Evolutionary conservation across 306 rosid genomes (phyloP).

Genomic region (Glycine soja): DNA sequence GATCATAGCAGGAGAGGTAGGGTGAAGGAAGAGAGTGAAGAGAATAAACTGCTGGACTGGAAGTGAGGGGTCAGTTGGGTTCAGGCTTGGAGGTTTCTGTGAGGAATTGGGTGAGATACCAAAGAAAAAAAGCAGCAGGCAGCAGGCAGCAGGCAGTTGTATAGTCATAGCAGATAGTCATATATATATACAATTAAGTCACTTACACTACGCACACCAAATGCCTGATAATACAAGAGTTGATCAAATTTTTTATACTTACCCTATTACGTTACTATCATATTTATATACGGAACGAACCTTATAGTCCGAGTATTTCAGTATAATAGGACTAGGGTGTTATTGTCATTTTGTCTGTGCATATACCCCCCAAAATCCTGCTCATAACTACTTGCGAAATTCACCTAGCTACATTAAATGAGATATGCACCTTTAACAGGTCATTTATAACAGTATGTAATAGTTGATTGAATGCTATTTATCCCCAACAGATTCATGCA

Average conservation of each 20-base stretch:
- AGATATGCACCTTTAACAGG: background rate
- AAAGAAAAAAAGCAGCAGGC: background rate
- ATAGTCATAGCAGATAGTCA: background rate
- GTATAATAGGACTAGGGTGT: background rate
- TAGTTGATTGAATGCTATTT: constrained; percentile 7
- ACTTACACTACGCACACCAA: background rate
- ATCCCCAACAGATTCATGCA: background rate
- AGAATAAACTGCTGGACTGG: background rate
- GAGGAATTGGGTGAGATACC: constrained; percentile 17
- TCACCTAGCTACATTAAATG: constrained; percentile 36
- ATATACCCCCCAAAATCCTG: background rate
- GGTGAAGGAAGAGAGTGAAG: background rate
- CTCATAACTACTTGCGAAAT: constrained; percentile 24
- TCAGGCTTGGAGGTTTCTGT: background rate
- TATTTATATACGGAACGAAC: background rate
- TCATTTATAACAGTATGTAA: background rate
- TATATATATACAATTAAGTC: background rate
- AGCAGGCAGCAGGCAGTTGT: background rate
- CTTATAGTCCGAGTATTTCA: background rate
- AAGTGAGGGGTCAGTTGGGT: background rate
- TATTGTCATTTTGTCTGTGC: constrained; percentile 22
- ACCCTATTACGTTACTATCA: background rate
- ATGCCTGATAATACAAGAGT: constrained; percentile 4
- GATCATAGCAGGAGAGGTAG: background rate
- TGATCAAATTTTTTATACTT: constrained; percentile 14